phyloP scores from a whole-genome alignment of 2,329 filamentous ascomycete species.

The Sclerotinia trifoliorum region DNA sequence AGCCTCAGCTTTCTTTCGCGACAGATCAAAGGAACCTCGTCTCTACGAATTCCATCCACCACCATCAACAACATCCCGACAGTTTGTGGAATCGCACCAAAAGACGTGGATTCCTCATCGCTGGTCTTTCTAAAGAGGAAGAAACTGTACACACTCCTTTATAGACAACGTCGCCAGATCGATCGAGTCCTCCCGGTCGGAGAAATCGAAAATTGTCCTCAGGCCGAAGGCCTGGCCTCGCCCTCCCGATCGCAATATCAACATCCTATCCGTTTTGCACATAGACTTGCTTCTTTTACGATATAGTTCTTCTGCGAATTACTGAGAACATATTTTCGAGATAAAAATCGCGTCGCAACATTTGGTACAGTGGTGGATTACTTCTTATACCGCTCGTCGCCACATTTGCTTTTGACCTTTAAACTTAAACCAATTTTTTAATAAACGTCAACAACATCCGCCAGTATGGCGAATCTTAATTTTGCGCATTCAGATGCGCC shows the following conservation, averaged over 20 bases:
- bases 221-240: slow-evolving; percentile 35
- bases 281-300: slow-evolving; percentile 28
- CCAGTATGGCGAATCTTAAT: slow-evolving; percentile 84
- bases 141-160: slow-evolving; percentile 36
- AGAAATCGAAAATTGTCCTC: slow-evolving; percentile 31
- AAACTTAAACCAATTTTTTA: slow-evolving; percentile 16
- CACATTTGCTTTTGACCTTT: slow-evolving; percentile 21
- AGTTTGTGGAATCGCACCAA: slow-evolving; percentile 39
- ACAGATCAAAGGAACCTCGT: slow-evolving; percentile 22
- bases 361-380: slow-evolving; percentile 25
- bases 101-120: slow-evolving; percentile 39
- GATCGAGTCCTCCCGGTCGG: slow-evolving; percentile 32
- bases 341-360: slow-evolving; percentile 33
- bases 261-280: slow-evolving; percentile 32
- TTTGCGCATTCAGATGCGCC: slow-evolving; percentile 92
- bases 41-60: slow-evolving; percentile 23
- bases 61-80: slow-evolving; percentile 26
- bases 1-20: slow-evolving; percentile 24
- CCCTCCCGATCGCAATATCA: slow-evolving; percentile 36
- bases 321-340: slow-evolving; percentile 22
- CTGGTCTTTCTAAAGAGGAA: slow-evolving; percentile 38
- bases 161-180: slow-evolving; percentile 27
- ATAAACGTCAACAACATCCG: slow-evolving; percentile 25
- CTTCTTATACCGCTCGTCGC: slow-evolving; percentile 25
- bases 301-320: slow-evolving; percentile 19